phyloP scores from a whole-genome alignment of 2,329 filamentous ascomycete species.

The Apiospora malaysiana region DNA sequence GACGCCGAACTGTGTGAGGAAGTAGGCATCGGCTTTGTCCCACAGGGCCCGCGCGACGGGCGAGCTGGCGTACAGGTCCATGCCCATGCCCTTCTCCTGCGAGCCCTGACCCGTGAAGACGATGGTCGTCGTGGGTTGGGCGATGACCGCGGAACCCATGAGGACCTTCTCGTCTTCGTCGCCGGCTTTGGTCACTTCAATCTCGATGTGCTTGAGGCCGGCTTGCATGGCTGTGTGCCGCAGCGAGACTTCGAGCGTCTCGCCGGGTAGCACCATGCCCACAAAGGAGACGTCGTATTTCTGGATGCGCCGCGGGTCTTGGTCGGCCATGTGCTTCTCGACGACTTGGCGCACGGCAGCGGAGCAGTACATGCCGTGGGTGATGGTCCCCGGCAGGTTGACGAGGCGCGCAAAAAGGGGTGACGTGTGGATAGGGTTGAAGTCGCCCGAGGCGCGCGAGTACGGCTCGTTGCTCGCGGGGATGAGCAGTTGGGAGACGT shows the following conservation, averaged over 20 bases:
- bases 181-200: constrained; percentile 38
- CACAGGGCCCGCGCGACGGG: constrained; percentile 41
- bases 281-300: constrained; percentile 39
- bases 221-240: constrained; percentile 42
- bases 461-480: constrained; percentile 34
- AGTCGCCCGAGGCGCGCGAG: constrained; percentile 42
- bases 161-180: constrained; percentile 37
- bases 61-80: constrained; percentile 45
- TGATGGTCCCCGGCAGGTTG: constrained; percentile 45
- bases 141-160: constrained; percentile 31
- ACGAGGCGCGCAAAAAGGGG: constrained; percentile 42
- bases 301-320: constrained; percentile 31
- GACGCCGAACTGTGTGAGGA: constrained; percentile 39
- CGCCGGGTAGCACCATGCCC: constrained; percentile 44
- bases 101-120: constrained; percentile 50
- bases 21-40: constrained; percentile 43
- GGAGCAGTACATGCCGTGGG: constrained; percentile 48
- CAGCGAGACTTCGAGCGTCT: constrained; percentile 38
- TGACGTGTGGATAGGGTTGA: constrained; percentile 48
- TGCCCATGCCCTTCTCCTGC: constrained; percentile 47
- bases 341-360: constrained; percentile 39
- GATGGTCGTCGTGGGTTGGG: constrained; percentile 41
- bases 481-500: constrained; percentile 24
- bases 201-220: constrained; percentile 40
- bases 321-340: constrained; percentile 30